Conservation (phyloP, 1,139 yeast species). For the Taphrina betulina region DNA sequence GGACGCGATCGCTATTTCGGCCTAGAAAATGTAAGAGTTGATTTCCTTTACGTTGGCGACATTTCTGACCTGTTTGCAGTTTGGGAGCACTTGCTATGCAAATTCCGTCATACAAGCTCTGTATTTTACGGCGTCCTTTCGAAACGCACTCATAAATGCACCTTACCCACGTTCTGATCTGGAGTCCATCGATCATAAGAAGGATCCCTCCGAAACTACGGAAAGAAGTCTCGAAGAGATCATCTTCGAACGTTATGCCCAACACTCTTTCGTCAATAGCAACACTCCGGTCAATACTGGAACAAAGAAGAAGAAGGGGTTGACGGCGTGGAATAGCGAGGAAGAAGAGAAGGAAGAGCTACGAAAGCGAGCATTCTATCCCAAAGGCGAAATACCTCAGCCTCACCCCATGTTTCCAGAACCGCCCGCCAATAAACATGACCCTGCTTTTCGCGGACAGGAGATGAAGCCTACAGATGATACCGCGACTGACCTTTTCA, state of each 20-base stretch:
- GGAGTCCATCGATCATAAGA: not conserved
- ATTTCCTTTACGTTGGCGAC: not conserved
- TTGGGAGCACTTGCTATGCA: slow-evolving; percentile 76
- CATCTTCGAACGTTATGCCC: slow-evolving; percentile 23
- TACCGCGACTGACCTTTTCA: slow-evolving; percentile 27
- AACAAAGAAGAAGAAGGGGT: slow-evolving; percentile 29
- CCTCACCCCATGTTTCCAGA: slow-evolving; percentile 24
- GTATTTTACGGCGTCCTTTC: slow-evolving; percentile 68
- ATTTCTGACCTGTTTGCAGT: slow-evolving; percentile 41
- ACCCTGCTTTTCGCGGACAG: slow-evolving; percentile 14
- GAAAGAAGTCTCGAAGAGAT: slow-evolving; percentile 11
- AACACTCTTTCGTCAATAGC: slow-evolving; percentile 18
- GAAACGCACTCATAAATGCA: slow-evolving; percentile 54
- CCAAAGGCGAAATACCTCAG: slow-evolving; percentile 14
- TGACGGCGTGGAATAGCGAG: slow-evolving; percentile 19
- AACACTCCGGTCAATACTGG: slow-evolving; percentile 5
- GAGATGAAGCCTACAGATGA: slow-evolving; percentile 33
- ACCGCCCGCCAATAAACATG: slow-evolving; percentile 12
- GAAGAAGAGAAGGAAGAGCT: slow-evolving; percentile 30
- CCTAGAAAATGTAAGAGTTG: slow-evolving; percentile 61
- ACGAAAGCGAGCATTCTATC: slow-evolving; percentile 13
- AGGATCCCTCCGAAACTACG: not conserved
- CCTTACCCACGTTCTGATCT: slow-evolving; percentile 8
- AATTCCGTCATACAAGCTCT: slow-evolving; percentile 88
- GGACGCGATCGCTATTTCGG: slow-evolving; percentile 65